phyloP scores from a whole-genome alignment of 768 basidiomycete genomes.

The Boletus vermiculosoides region DNA sequence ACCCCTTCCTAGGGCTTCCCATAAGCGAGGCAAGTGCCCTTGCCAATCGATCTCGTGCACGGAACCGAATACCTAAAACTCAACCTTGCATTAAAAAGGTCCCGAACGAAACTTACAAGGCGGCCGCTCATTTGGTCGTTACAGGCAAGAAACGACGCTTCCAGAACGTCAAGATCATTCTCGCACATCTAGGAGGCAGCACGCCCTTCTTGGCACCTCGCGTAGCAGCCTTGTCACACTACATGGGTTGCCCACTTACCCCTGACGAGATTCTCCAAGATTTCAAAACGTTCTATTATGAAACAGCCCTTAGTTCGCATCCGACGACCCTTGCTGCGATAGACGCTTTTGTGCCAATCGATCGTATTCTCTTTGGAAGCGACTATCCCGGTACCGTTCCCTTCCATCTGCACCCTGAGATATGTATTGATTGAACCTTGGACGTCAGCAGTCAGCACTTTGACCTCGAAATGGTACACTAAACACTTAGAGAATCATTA shows the following conservation, averaged over 20 bases:
- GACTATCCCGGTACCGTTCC: constrained; percentile 66
- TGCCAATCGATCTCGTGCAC: constrained; percentile 5
- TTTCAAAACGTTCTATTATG: constrained; percentile 71
- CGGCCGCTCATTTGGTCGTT: constrained; percentile 74
- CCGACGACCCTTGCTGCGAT: constrained; percentile 50
- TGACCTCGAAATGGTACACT: constrained; percentile 63
- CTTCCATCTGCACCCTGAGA: neutral
- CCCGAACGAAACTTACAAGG: constrained; percentile 81
- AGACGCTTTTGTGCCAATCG: constrained; percentile 47
- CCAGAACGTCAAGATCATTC: constrained; percentile 57
- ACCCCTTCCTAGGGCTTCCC: constrained; percentile 64
- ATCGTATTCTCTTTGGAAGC: constrained; percentile 66
- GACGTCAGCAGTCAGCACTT: constrained; percentile 51
- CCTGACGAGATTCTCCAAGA: constrained; percentile 66
- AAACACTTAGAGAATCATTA: constrained; percentile 51
- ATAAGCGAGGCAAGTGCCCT: constrained; percentile 53
- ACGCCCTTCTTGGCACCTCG: constrained; percentile 64
- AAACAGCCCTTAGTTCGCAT: constrained; percentile 65
- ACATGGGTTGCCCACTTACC: constrained; percentile 68
- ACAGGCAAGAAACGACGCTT: constrained; percentile 67
- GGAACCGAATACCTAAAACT: neutral
- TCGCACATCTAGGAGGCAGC: constrained; percentile 75
- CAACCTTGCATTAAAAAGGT: constrained; percentile 38
- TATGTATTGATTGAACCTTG: constrained; percentile 1
- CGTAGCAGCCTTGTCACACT: constrained; percentile 61